Evolutionary conservation across 768 basidiomycete species (phyloP), one percentile per base, ranked within the genome.

Genomic region (Sporobolomyces phaffii): DNA sequence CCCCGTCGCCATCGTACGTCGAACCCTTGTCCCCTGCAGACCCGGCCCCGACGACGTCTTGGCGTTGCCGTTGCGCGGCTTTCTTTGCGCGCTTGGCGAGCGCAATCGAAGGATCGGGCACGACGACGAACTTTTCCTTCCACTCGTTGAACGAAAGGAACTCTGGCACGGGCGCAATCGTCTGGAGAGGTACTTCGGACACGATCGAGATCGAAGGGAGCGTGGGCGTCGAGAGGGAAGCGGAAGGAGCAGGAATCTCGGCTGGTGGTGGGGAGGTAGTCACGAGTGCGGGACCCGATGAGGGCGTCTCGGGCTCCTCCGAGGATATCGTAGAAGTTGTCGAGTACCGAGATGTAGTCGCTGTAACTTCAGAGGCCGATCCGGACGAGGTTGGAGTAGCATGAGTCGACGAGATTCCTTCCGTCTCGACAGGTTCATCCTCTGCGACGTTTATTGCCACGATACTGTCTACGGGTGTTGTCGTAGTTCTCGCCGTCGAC

Each of bases 81-180:
- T 67, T 71, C 62, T 61, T 71, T 24, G 62, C 51, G 1, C 65
- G 45, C 2, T 65, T 45, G 0, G 65, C 65, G 60, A 44, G 56
- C 3, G 52, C 43, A 5, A 24, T 34, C 11, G 70, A 61, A 20
- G 68, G 53, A 38, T 62, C 64, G 24, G 62, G 76, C 67, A 83
- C 80, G 41, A 78, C 73, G 51, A 80, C 74, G 63, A 86, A 86
- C 70, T 83, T 88, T 36, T 84, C 84, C 74, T 90, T 90, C 90
- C 90, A 92, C 71, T 91, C 90, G 73, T 91, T 87, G 73, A 92
- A 92, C 0, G 88, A 88, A 26, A 90, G 82, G 26, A 91, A 78
- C 8, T 69, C 72, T 24, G 67, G 64, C 0, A 51, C 60, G 17
- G 66, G 33, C 7, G 64, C 62, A 11, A 50, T 41, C 29, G 62